Evolutionary conservation across 1,284 basidiomycete species (phyloP).

Genomic region (Gomphus bonarii): DNA sequence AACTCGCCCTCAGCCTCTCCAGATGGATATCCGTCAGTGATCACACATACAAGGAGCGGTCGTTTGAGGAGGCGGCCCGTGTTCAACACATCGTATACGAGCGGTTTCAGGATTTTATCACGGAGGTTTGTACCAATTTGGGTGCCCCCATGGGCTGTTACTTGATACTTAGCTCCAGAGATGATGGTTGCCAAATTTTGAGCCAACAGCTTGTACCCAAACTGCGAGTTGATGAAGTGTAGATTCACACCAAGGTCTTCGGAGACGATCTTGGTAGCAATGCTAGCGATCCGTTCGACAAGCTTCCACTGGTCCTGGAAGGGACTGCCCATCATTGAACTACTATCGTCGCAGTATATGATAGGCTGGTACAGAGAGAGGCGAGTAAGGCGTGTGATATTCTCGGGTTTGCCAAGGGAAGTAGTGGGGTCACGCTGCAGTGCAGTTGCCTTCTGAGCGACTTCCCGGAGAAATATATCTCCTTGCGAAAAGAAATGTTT

Average conservation of each 20-base stretch:
- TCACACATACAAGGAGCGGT: constrained; percentile 6
- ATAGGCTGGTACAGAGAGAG: constrained; percentile 7
- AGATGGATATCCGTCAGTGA: constrained; percentile 2
- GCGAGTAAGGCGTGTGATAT: constrained; percentile 2
- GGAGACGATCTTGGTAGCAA: constrained; percentile 6
- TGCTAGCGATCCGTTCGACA: constrained; percentile 1
- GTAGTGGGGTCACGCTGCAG: constrained; percentile 3
- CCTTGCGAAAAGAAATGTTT: background rate
- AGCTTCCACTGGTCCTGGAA: background rate
- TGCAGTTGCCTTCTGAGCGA: background rate
- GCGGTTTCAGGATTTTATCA: background rate
- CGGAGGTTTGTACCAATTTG: constrained; percentile 4
- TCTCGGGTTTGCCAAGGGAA: background rate
- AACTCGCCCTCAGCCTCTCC: background rate
- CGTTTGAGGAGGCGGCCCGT: background rate
- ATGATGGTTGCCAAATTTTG: background rate
- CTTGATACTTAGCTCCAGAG: background rate
- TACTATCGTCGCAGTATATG: constrained; percentile 6
- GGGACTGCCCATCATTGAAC: background rate
- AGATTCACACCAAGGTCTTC: constrained; percentile 1
- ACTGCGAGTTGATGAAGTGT: background rate
- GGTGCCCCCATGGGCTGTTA: background rate
- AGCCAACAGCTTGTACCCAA: background rate
- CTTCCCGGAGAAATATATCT: background rate
- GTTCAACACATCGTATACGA: constrained; percentile 1